A percentile compares a stretch with the other conserved stretches of the same genome.
These are phyloP conservation scores for Salix koriyanagi DNA, from an alignment of 345 rosid species.

Conservation along the genomic window DNA sequence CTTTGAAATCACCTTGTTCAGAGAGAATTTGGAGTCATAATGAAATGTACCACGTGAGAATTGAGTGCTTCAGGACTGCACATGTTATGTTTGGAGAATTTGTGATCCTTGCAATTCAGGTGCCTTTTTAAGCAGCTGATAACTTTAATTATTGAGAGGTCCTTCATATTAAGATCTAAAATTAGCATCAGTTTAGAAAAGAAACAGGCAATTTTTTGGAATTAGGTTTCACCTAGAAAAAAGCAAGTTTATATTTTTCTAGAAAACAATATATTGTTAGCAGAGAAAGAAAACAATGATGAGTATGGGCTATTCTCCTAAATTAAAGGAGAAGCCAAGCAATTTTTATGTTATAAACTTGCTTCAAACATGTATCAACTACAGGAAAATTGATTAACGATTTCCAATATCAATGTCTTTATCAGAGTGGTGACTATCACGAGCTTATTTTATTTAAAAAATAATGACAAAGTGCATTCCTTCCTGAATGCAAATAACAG, in stretches of 20 bases:
- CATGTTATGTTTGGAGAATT: neutral
- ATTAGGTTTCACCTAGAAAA: neutral
- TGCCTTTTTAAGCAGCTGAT: neutral
- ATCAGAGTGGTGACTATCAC: too few species aligned
- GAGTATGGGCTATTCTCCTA: neutral
- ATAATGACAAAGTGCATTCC: too few species aligned
- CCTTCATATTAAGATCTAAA: neutral
- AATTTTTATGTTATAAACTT: neutral
- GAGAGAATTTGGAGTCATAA: neutral
- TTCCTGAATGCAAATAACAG: neutral
- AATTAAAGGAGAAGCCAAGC: neutral
- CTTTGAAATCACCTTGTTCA: neutral
- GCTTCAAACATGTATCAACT: neutral
- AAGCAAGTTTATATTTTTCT: neutral
- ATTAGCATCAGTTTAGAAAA: neutral
- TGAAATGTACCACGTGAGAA: neutral
- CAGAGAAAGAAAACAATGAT: neutral
- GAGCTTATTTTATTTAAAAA: too few species aligned
- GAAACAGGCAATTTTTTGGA: neutral
- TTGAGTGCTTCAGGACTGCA: neutral
- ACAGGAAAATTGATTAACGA: too few species aligned
- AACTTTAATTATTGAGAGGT: neutral
- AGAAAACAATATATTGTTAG: neutral
- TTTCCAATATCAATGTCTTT: too few species aligned
- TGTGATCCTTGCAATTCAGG: neutral